Conservation (phyloP, 305 asterid species). For the Lippia alba region DNA sequence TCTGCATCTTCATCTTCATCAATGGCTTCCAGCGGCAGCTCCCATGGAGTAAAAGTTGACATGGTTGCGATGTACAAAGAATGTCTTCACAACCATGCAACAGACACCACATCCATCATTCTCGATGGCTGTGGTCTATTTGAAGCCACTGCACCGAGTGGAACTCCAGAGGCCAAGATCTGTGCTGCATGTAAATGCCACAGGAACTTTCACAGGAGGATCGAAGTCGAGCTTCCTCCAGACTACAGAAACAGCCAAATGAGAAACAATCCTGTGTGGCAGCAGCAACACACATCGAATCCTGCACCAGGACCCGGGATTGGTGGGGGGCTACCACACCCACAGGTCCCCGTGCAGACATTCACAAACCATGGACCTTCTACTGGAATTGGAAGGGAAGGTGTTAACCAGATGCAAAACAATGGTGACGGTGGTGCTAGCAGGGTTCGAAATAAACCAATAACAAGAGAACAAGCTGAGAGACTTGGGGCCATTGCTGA, state of each 20-base stretch:
- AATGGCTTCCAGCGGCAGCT: not conserved
- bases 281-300: not conserved
- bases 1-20: no score
- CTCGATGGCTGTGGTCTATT: conserved; percentile 39
- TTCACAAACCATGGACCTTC: not conserved
- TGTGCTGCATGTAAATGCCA: conserved; percentile 41
- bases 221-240: conserved; percentile 8
- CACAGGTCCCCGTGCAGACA: not conserved
- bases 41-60: not conserved
- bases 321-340: not conserved
- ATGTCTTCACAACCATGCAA: conserved; percentile 16
- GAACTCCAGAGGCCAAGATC: not conserved
- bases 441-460: not conserved
- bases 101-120: not conserved
- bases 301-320: not conserved
- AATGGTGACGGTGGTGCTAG: not conserved
- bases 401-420: not conserved
- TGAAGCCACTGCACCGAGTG: conserved; percentile 16
- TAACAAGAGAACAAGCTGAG: conserved; percentile 8
- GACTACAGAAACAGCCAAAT: not conserved
- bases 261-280: not conserved
- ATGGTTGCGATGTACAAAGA: conserved; percentile 1
- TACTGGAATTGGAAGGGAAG: not conserved
- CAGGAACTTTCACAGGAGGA: conserved; percentile 21
- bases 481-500: not conserved